Base-by-base conservation (phyloP, 2,329 filamentous ascomycete genomes). In the Cladosporium halotolerans region DNA sequence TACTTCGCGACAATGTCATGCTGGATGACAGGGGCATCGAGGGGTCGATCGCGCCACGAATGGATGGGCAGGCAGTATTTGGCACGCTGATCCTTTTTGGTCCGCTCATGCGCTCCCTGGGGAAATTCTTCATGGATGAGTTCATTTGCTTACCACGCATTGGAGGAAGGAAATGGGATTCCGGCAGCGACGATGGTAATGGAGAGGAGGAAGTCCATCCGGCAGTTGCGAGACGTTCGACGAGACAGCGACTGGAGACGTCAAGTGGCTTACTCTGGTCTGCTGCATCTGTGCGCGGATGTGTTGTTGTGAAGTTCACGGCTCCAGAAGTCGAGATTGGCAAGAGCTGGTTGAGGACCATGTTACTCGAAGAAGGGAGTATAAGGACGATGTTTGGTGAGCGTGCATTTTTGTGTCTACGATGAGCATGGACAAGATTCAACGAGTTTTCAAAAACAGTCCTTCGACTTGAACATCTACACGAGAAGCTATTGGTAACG, bases 301-400 rank as follows among this genome's bases (percentile, higher is more conserved):
- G 92, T 64, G 85, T 93, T 3, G 79, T 96, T 23, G 86, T 97
- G 61, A 97, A 97, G 69, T 95, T 97, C 68, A 89, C 88, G 1
- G 88, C 91, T 1, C 79, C 77, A 52, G 85, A 85, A 42, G 85
- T 96, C 19, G 90, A 97, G 68, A 86, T 85, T 23, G 90, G 85
- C 3, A 82, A 88, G 60, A 73, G 80, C 44, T 97, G 91, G 89
- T 77, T 97, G 54, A 82, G 83, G 9, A 77, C 77, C 6, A 87
- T 96, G 80, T 73, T 96, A 44, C 71, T 76, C 43, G 78, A 82
- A 57, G 89, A 96, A 68, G 88, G 87, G 1, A 91, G 81, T 57
- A 76, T 96, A 9, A 72, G 78, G 13, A 69, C 73, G 48, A 72
- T 81, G 10, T 96, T 96, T 74, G 92, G 92, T 1, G 85, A 90